Evolutionary conservation across 1,284 basidiomycete genomes (phyloP), one percentile per base, ranked within the genome.

Genomic region (Ceratobasidium sp.): DNA sequence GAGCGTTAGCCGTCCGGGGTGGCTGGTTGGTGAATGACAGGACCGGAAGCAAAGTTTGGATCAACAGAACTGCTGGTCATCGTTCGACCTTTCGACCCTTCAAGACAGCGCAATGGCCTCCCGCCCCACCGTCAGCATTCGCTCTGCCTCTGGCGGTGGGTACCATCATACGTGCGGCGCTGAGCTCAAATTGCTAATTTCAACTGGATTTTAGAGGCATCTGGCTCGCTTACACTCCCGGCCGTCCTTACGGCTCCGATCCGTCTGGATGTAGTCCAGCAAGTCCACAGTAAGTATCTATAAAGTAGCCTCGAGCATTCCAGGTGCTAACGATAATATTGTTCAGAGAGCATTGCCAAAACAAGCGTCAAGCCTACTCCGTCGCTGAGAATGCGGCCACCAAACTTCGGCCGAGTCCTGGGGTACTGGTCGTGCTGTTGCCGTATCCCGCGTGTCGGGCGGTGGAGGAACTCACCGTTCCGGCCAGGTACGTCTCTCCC

Each of bases 381-480:
- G 97, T 99, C 80, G 93, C 91, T 82, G 92, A 92, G 85, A 97
- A 98, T 85, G 97, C 97, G 97, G 97, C 80, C 95, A 98, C 87
- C 97, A 99, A 85, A 99, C 97, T 79, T 94, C 92, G 76, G 97
- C 97, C 77, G 95, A 97, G 84, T 99, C 97, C 65, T 99, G 97
- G 97, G 97, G 97, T 86, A 99, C 97, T 78, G 97, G 97, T 92
- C 96, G 97, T 86, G 97, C 97, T 79, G 97, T 99, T 77, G 97
- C 97, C 97, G 97, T 97, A 99, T 99, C 82, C 97, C 97, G 84
- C 97, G 97, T 94, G 97, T 99, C n/a, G 76, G 95, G 95, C 82
- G 97, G 97, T 83, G 93, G 94, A 83, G 97, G 97, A 85, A 99
- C 97, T 78, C 94, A 97, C 87, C 94, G 97, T 79, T 97, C 97